Conservation (phyloP, 148 eudicot species). For the Talinum fruticosum region DNA sequence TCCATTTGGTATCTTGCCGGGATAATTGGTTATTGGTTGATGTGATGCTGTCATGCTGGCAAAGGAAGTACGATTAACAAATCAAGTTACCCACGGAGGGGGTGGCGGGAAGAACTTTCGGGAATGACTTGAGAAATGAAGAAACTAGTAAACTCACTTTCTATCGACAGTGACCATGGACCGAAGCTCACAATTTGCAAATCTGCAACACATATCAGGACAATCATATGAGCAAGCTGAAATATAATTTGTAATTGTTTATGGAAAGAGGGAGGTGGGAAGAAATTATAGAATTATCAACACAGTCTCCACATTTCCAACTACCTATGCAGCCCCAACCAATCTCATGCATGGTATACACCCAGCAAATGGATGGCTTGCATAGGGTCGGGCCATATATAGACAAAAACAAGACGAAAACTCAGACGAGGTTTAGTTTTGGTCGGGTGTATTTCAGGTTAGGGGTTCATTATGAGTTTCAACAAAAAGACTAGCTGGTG, state of each 20-base stretch:
- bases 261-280: background rate
- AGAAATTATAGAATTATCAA: background rate
- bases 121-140: conserved; percentile 10
- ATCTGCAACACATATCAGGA: conserved; percentile 51
- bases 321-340: background rate
- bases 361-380: background rate
- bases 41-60: conserved; percentile 64
- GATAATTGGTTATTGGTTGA: conserved; percentile 56
- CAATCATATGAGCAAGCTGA: background rate
- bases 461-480: background rate
- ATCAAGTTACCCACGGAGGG: background rate
- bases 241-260: background rate
- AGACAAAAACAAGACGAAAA: background rate
- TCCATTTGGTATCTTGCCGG: conserved; percentile 70
- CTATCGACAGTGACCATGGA: conserved; percentile 72
- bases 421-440: background rate
- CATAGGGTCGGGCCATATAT: background rate
- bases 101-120: background rate
- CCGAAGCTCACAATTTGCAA: conserved; percentile 87
- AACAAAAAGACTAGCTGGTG: background rate
- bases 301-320: background rate
- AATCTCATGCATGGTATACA: background rate
- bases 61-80: conserved; percentile 20
- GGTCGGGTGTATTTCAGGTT: background rate
- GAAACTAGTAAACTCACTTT: conserved; percentile 40